phyloP scores from a whole-genome alignment of 202 grass and related monocot species.

The Carex sylvatica region DNA sequence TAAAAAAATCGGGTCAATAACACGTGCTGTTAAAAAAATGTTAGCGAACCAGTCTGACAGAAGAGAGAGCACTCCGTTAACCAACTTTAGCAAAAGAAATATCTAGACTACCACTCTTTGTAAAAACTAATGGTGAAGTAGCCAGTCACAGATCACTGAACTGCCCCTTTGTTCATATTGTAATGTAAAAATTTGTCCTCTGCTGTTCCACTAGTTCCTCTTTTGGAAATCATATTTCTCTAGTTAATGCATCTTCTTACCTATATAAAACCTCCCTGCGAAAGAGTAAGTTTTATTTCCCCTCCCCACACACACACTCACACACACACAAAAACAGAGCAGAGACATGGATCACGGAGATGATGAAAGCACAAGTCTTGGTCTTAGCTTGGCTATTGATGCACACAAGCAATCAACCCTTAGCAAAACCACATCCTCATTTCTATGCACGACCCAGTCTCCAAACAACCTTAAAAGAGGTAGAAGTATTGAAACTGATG shows the following conservation, averaged over 20 bases:
- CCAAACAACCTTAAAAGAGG: slow-evolving; percentile 6
- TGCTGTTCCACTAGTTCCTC: slow-evolving; percentile 6
- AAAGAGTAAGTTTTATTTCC: neutral
- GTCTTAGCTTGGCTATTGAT: slow-evolving; percentile 15
- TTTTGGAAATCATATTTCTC: neutral
- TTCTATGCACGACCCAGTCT: neutral
- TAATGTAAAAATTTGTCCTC: slow-evolving; percentile 20
- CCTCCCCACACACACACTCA: no score
- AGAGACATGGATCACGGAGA: slow-evolving; percentile 21
- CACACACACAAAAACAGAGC: no score
- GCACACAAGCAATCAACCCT: neutral
- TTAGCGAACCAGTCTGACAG: neutral
- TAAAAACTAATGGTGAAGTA: neutral
- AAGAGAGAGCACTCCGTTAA: neutral
- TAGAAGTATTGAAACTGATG: neutral
- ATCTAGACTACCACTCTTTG: neutral
- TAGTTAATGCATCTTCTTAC: neutral
- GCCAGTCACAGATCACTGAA: neutral
- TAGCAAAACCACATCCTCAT: neutral
- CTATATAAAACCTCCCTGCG: slow-evolving; percentile 5
- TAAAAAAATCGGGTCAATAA: no score
- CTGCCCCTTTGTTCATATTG: neutral
- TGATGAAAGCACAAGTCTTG: slow-evolving; percentile 20
- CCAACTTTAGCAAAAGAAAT: neutral
- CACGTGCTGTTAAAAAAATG: neutral